Conservation (phyloP, 2,329 filamentous ascomycete genomes). For the Cadophora sp. region DNA sequence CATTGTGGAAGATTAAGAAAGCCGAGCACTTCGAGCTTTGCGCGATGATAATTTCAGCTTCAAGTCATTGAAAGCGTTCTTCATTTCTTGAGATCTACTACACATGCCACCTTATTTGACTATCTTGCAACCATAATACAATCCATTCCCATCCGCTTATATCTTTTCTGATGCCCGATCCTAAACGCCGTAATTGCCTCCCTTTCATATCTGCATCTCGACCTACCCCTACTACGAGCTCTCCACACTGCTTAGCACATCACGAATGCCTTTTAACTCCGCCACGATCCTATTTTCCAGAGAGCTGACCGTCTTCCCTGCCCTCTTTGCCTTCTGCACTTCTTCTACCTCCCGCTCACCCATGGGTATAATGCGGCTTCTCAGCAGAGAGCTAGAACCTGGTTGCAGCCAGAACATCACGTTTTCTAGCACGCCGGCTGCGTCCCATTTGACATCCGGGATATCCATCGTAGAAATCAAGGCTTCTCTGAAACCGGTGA, state of each 20-base stretch:
- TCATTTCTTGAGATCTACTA: conserved; percentile 14
- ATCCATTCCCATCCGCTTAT: background rate
- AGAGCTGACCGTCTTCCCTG: conserved; percentile 25
- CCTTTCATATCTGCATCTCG: background rate
- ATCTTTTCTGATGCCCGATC: conserved; percentile 8
- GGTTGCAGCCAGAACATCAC: conserved; percentile 75
- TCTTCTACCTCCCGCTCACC: conserved; percentile 75
- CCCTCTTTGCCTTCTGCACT: conserved; percentile 49
- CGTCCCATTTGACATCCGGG: conserved; percentile 77
- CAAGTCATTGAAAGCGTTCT: background rate
- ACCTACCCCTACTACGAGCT: conserved; percentile 4
- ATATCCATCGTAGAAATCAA: conserved; percentile 72
- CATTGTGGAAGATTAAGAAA: background rate
- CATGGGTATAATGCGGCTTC: conserved; percentile 75
- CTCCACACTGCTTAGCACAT: conserved; percentile 39
- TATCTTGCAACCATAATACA: conserved; percentile 13
- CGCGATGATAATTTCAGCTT: background rate
- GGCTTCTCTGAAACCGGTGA: conserved; percentile 68
- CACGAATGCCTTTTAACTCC: conserved; percentile 58
- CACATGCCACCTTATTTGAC: background rate
- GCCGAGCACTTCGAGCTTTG: background rate
- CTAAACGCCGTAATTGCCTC: conserved; percentile 13
- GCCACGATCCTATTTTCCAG: conserved; percentile 72
- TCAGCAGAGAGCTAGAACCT: conserved; percentile 70
- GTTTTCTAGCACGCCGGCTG: conserved; percentile 75